These are phyloP conservation scores for Neurospora terricola DNA, from an alignment of 495 filamentous ascomycete genomes.

Conservation along the genomic window DNA sequence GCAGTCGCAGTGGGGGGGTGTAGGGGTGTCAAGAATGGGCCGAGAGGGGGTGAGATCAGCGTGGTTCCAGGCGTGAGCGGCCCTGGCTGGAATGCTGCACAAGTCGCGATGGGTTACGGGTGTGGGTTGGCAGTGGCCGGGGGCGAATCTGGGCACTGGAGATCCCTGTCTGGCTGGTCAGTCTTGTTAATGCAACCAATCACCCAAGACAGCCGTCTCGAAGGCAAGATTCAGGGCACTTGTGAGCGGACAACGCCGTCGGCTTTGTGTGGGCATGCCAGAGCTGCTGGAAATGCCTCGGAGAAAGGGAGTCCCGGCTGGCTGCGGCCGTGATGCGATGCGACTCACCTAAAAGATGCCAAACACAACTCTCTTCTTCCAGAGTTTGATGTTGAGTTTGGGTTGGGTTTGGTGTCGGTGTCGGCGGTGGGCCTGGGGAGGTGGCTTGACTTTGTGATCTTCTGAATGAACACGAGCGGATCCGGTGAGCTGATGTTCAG, in stretches of 20 bases:
- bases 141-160: neutral
- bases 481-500: neutral
- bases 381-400: neutral
- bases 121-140: constrained; percentile 8
- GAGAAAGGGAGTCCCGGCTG: neutral
- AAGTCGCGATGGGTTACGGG: constrained; percentile 2
- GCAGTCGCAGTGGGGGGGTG: constrained; percentile 13
- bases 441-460: neutral
- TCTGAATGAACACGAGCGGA: neutral
- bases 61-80: constrained; percentile 15
- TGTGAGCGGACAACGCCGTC: constrained; percentile 17
- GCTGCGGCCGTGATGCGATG: neutral
- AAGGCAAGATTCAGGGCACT: constrained; percentile 1
- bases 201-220: constrained; percentile 6
- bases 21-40: neutral
- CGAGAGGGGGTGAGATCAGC: constrained; percentile 14
- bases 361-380: too few relatives aligned
- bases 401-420: neutral
- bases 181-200: constrained; percentile 6
- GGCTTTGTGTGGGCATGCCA: too few relatives aligned
- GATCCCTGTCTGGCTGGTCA: neutral
- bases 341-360: neutral
- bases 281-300: constrained; percentile 11
- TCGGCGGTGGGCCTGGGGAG: neutral
- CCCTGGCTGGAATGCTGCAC: constrained; percentile 15